Percentiles rank a stretch among this genome's conserved stretches.
phyloP scores from a whole-genome alignment of 2,329 filamentous ascomycete species.

The Alternaria gansuensis region DNA sequence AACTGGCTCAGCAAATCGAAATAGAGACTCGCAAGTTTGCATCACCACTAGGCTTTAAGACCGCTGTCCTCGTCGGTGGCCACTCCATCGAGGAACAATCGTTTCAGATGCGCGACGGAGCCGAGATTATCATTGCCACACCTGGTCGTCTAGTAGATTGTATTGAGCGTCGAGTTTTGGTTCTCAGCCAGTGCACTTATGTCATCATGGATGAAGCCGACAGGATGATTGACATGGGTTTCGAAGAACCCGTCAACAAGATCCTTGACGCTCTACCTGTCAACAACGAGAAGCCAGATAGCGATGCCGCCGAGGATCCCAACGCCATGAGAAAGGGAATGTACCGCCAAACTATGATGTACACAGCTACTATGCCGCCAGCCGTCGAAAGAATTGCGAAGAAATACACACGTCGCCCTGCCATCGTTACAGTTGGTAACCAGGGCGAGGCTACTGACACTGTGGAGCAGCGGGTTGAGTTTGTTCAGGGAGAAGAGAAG shows the following conservation, averaged over 20 bases:
- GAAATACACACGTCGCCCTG: conserved; percentile 91
- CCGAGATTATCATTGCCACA: conserved; percentile 98
- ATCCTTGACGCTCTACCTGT: conserved; percentile 95
- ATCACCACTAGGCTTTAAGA: conserved; percentile 86
- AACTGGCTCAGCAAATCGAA: conserved; percentile 97
- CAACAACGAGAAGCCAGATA: conserved; percentile 93
- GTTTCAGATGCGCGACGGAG: conserved; percentile 87
- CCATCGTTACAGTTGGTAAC: conserved; percentile 94
- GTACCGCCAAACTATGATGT: conserved; percentile 99
- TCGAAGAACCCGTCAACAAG: conserved; percentile 97
- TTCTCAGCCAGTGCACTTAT: conserved; percentile 96
- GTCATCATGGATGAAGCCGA: conserved; percentile 99
- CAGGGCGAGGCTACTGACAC: conserved; percentile 96
- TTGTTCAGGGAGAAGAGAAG: conserved; percentile 89
- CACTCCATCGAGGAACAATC: conserved; percentile 94
- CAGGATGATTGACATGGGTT: conserved; percentile 98
- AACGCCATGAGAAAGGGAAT: conserved; percentile 83
- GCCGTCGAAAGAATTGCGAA: conserved; percentile 95
- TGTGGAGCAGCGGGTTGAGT: conserved; percentile 95
- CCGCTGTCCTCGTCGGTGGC: conserved; percentile 97
- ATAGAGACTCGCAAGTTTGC: conserved; percentile 93
- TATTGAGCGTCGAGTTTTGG: conserved; percentile 89
- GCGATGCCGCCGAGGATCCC: conserved; percentile 86
- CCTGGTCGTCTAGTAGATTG: conserved; percentile 97
- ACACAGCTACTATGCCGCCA: conserved; percentile 96